Percentiles rank a stretch among this genome's conserved stretches.
Conservation (phyloP, 257 asterid genomes). For the Capsicum baccatum region DNA sequence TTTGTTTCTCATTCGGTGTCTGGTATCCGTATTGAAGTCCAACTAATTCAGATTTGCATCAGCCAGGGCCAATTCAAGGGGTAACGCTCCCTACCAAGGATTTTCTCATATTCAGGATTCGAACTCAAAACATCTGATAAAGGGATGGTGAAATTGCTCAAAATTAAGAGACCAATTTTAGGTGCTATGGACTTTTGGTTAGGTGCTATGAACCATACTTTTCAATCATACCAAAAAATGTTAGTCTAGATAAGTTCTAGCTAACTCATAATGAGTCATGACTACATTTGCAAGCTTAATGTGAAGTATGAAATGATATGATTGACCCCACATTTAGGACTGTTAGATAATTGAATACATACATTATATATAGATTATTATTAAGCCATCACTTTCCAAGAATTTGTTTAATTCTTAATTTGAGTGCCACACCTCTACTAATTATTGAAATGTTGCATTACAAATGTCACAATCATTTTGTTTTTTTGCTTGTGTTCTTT, state of each 20-base stretch:
- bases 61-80: too few relatives aligned
- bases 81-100: too few relatives aligned
- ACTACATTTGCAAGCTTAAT: background rate
- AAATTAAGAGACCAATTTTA: background rate
- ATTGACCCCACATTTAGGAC: slow-evolving; percentile 13
- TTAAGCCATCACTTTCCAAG: background rate
- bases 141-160: background rate
- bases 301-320: background rate
- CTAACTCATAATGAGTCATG: slow-evolving; percentile 1
- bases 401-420: background rate
- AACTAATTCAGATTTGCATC: too few relatives aligned
- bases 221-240: background rate
- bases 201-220: background rate
- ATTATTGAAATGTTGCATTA: slow-evolving; percentile 16
- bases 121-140: too few relatives aligned
- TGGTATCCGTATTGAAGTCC: too few relatives aligned
- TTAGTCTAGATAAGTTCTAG: background rate
- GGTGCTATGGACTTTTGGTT: background rate
- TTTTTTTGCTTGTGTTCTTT: background rate
- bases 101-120: too few relatives aligned
- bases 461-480: background rate
- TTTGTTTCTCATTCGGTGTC: too few relatives aligned
- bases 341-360: background rate
- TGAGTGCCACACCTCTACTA: background rate
- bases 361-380: background rate